Conservation (phyloP, 116 monocot species). For the Trichopus zeylanicus region DNA sequence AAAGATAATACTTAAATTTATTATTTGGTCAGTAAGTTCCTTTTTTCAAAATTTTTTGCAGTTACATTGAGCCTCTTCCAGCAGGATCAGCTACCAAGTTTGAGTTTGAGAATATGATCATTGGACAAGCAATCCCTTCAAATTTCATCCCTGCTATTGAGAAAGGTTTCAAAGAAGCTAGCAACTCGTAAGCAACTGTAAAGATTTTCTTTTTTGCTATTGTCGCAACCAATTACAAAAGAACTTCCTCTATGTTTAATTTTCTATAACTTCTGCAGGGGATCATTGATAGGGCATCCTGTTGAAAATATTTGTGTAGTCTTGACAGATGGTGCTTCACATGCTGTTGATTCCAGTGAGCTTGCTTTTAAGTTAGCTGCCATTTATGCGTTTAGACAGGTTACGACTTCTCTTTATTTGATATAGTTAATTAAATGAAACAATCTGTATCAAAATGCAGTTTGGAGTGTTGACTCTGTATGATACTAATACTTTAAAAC, state of each 20-base stretch:
- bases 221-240: background rate
- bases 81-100: slow-evolving; percentile 56
- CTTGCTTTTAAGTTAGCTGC: slow-evolving; percentile 96
- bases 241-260: background rate
- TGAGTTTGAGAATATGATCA: slow-evolving; percentile 95
- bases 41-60: slow-evolving; percentile 11
- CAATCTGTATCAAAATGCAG: too few species aligned
- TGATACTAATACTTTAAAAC: too few species aligned
- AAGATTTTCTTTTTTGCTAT: background rate
- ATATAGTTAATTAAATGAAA: background rate
- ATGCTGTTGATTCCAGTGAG: slow-evolving; percentile 97
- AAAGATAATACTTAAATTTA: too few species aligned
- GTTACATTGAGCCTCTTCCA: slow-evolving; percentile 94
- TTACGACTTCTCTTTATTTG: slow-evolving; percentile 7
- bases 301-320: slow-evolving; percentile 85
- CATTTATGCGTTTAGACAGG: slow-evolving; percentile 99
- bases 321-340: slow-evolving; percentile 94
- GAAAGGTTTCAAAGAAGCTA: slow-evolving; percentile 94
- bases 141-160: slow-evolving; percentile 89
- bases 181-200: slow-evolving; percentile 78
- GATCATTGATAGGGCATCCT: slow-evolving; percentile 90
- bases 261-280: slow-evolving; percentile 33
- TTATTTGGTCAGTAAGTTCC: background rate
- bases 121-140: slow-evolving; percentile 83
- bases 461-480: too few species aligned